Percentiles rank a stretch among this genome's conserved stretches.
phyloP scores from a whole-genome alignment of 2,329 filamentous ascomycete genomes.

The Cytospora piceae region DNA sequence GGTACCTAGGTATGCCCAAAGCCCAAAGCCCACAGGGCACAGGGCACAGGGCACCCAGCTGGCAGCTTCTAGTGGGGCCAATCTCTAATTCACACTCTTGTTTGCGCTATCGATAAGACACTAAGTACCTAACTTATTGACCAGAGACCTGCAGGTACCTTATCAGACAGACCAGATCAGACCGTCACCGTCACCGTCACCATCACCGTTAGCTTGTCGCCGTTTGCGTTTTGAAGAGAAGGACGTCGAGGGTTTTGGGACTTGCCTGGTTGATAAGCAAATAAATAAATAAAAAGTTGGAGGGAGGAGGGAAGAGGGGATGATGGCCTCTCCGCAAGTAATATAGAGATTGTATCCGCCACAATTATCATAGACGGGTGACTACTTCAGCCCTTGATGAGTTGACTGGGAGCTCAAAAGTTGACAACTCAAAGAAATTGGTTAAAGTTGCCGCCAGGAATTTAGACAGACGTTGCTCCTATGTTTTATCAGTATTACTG shows the following conservation, averaged over 20 bases:
- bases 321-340: too few species aligned
- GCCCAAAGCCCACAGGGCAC: background rate
- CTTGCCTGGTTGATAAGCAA: background rate
- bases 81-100: background rate
- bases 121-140: background rate
- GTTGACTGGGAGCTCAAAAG: background rate
- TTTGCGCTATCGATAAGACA: background rate
- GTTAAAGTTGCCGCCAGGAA: slow-evolving; percentile 1
- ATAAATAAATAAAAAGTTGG: too few species aligned
- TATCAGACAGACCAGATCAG: background rate
- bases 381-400: too few species aligned
- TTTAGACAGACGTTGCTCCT: background rate
- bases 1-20: background rate
- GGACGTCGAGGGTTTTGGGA: background rate
- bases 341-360: too few species aligned
- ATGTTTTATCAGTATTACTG: background rate
- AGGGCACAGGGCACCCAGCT: background rate
- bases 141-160: background rate
- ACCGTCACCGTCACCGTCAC: background rate
- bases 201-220: background rate
- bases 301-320: too few species aligned
- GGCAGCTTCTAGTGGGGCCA: background rate
- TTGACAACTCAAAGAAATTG: slow-evolving; percentile 16
- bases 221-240: too few species aligned
- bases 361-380: too few species aligned